Conservation (phyloP, 192 early-diverging fungal genomes). For the Paraglomus brasilianum region DNA sequence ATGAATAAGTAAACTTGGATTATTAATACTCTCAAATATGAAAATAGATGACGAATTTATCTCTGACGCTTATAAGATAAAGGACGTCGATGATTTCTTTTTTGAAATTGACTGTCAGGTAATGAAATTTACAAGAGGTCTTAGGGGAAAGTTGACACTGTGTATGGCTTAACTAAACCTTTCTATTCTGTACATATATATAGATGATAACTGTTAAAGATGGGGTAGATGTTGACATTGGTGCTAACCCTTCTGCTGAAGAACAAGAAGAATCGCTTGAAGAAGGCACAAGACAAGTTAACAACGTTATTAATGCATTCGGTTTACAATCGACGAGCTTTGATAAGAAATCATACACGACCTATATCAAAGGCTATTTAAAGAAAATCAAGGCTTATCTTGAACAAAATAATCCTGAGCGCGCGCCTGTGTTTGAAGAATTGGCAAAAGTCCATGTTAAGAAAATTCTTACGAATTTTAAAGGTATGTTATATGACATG, state of each 20-base stretch:
- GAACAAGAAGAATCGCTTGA: slow-evolving; percentile 68
- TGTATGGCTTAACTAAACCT: neutral
- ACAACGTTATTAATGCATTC: slow-evolving; percentile 83
- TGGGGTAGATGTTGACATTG: slow-evolving; percentile 79
- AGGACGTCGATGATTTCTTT: slow-evolving; percentile 58
- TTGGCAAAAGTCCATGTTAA: slow-evolving; percentile 64
- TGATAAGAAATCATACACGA: slow-evolving; percentile 89
- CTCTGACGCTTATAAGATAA: slow-evolving; percentile 83
- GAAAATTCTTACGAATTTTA: slow-evolving; percentile 78
- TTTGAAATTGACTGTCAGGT: slow-evolving; percentile 82
- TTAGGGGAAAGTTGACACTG: neutral
- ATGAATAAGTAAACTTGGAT: slow-evolving; percentile 1
- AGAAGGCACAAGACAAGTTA: slow-evolving; percentile 62
- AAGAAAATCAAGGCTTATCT: slow-evolving; percentile 74
- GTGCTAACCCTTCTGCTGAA: slow-evolving; percentile 92
- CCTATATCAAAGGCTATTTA: slow-evolving; percentile 94
- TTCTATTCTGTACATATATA: neutral
- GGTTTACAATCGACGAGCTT: slow-evolving; percentile 74
- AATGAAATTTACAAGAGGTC: neutral
- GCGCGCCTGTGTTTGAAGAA: slow-evolving; percentile 62
- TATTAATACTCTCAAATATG: neutral
- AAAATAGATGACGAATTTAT: slow-evolving; percentile 80
- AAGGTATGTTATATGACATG: slow-evolving; percentile 48
- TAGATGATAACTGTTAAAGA: slow-evolving; percentile 63
- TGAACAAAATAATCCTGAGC: slow-evolving; percentile 57